Percentiles rank a stretch among this genome's conserved stretches.
Evolutionary conservation across 2,329 filamentous ascomycete species (phyloP).

Genomic region (Cladosporium sp.): DNA sequence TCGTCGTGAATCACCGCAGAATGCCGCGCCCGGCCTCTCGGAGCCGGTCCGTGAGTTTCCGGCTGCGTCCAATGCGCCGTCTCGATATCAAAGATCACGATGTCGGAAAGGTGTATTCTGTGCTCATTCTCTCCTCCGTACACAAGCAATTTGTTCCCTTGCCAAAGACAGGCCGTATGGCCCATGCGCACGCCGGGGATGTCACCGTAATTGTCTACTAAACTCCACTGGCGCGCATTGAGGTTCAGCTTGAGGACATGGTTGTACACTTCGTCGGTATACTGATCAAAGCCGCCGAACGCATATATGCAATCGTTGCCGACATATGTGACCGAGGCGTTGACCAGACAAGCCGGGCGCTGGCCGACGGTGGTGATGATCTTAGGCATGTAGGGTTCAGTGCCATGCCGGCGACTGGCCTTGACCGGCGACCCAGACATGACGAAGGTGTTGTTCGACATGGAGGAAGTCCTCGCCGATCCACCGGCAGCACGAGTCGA

Average conservation of each 20-base stretch:
- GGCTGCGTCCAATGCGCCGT: slow-evolving; percentile 95
- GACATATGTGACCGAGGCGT: slow-evolving; percentile 98
- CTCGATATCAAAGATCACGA: slow-evolving; percentile 92
- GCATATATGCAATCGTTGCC: slow-evolving; percentile 96
- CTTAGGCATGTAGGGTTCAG: slow-evolving; percentile 75
- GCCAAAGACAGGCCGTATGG: slow-evolving; percentile 92
- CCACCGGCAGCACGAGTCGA: neutral
- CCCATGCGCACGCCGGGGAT: slow-evolving; percentile 97
- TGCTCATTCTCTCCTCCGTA: slow-evolving; percentile 99
- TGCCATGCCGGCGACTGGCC: slow-evolving; percentile 48
- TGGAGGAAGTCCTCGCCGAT: slow-evolving; percentile 10
- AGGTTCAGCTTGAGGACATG: slow-evolving; percentile 89
- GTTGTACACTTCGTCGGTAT: slow-evolving; percentile 98
- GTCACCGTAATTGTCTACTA: slow-evolving; percentile 98
- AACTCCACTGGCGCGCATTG: slow-evolving; percentile 80
- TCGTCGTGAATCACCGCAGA: slow-evolving; percentile 93
- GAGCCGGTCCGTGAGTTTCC: slow-evolving; percentile 73
- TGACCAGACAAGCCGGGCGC: slow-evolving; percentile 88
- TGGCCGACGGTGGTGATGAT: slow-evolving; percentile 57
- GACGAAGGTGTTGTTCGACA: slow-evolving; percentile 69
- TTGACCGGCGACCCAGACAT: slow-evolving; percentile 78
- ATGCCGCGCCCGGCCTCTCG: slow-evolving; percentile 85
- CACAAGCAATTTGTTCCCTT: slow-evolving; percentile 90
- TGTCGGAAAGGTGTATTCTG: slow-evolving; percentile 86
- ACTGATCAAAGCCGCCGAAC: slow-evolving; percentile 97